Conservation (phyloP, 768 basidiomycete genomes). For the Rhizopogon vesiculosus region DNA sequence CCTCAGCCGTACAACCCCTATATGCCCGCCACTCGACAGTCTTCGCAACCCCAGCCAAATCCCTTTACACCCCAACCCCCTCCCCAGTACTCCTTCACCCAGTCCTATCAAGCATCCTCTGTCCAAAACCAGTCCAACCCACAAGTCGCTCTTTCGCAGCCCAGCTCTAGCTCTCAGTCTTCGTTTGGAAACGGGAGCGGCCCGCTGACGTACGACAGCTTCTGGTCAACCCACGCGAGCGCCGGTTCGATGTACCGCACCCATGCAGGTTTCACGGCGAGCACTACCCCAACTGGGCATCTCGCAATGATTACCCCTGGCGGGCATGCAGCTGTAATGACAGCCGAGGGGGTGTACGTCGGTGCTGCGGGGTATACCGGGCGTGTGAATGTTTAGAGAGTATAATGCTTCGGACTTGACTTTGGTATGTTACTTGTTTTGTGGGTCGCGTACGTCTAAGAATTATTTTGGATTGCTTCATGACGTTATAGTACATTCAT, state of each 20-base stretch:
- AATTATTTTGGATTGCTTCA: not conserved
- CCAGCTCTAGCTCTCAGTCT: constrained; percentile 12
- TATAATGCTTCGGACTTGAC: not conserved
- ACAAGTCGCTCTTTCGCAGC: not conserved
- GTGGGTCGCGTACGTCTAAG: not conserved
- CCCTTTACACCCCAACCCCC: constrained; percentile 11
- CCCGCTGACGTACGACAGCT: constrained; percentile 55
- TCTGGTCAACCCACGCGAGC: constrained; percentile 53
- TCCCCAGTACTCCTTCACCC: constrained; percentile 1
- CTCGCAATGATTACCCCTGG: constrained; percentile 28
- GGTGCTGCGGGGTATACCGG: constrained; percentile 14
- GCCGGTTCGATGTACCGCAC: constrained; percentile 26
- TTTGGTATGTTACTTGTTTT: not conserved
- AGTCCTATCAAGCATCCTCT: constrained; percentile 1
- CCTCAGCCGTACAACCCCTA: not conserved
- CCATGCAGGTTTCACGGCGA: constrained; percentile 22
- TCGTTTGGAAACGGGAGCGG: constrained; percentile 15
- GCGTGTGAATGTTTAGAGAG: not conserved
- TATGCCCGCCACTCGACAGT: not conserved
- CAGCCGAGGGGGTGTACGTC: constrained; percentile 27
- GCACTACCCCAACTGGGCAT: constrained; percentile 19
- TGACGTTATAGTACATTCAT: not conserved
- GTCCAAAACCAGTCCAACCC: constrained; percentile 4
- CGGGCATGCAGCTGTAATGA: constrained; percentile 26
- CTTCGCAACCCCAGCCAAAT: constrained; percentile 1